Evolutionary conservation across 306 rosid genomes (phyloP), one percentile per base, ranked within the genome.

Genomic region (Astragalus glycyphyllos): DNA sequence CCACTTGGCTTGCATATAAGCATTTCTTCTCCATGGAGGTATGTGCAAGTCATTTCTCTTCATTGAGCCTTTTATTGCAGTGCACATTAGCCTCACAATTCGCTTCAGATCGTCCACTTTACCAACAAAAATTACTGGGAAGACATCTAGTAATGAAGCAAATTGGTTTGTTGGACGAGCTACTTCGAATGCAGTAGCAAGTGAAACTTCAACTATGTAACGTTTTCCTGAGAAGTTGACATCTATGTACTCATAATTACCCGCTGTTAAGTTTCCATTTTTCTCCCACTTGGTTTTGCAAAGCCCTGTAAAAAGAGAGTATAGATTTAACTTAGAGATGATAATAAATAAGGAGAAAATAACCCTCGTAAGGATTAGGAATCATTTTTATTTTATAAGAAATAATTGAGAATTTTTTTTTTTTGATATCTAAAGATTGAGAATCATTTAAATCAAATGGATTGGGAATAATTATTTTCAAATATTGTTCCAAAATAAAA

Each of bases 21-120:
- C 75, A 2, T 82, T 80, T 84, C 88, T 87, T 41, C 99, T 87
- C 99, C 99, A 91, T 4, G 97, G 99, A 9, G 99, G 90, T 12
- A 83, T 45, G 0, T 77, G 83, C 77, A 94, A 53, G 42, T 80
- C 81, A 65, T 5, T 74, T 54, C 14, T 64, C 49, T 85, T 89
- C 95, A 94, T 80, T 1, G 97, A 91, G 8, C 66, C 74, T 10
- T 86, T 94, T 8, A 91, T 83, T 11, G 89, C 95, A 2, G 15
- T 80, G 85, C 95, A 79, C 92, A 91, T 87, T 0, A 84, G 45
- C 72, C 73, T 79, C 60, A 79, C 90, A 29, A 91, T 77, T 55
- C 47, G 58, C 75, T 91, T 87, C 26, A 89, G 64, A 11, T 84
- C 88, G 5, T 83, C 87, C 13, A 79, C 79, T 86, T 79, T 77